Conservation (phyloP, 1,284 basidiomycete genomes). For the Ustilago hordei region DNA sequence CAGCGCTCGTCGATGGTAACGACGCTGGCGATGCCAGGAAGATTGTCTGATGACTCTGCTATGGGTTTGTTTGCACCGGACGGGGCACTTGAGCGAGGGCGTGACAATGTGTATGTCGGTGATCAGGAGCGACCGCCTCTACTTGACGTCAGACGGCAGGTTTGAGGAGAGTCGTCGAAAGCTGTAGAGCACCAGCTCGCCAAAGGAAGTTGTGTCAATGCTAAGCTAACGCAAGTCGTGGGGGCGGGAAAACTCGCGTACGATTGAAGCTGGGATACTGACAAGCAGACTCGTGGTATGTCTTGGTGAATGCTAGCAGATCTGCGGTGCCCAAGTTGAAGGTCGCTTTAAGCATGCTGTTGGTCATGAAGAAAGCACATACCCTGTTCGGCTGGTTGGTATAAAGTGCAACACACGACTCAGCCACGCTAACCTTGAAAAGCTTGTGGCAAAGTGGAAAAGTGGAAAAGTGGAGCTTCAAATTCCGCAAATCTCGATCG, state of each 20-base stretch:
- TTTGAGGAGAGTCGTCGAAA: not conserved
- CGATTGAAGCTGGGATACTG: not conserved
- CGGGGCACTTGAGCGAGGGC: not conserved
- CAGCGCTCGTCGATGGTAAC: slow-evolving; percentile 19
- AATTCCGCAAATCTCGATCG: slow-evolving; percentile 9
- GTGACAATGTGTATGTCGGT: not conserved
- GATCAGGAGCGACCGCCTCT: not conserved
- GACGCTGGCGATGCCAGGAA: slow-evolving; percentile 12
- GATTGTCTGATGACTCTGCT: slow-evolving; percentile 23
- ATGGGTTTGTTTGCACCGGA: slow-evolving; percentile 1
- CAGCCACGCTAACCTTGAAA: not conserved
- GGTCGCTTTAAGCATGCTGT: not conserved
- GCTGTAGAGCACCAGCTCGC: not conserved
- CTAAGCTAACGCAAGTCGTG: not conserved
- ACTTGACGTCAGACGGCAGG: not conserved
- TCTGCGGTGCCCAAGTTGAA: not conserved
- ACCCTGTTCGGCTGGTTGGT: not conserved
- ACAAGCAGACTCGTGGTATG: not conserved
- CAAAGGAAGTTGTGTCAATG: not conserved
- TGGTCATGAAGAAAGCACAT: slow-evolving; percentile 6
- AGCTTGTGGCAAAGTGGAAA: not conserved
- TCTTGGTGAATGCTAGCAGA: not conserved
- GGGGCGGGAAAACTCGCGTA: not conserved
- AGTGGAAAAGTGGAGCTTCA: slow-evolving; percentile 10
- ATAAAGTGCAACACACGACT: slow-evolving; percentile 3